Conservation (phyloP, 2,329 filamentous ascomycete genomes). For the Geosmithia flava region DNA sequence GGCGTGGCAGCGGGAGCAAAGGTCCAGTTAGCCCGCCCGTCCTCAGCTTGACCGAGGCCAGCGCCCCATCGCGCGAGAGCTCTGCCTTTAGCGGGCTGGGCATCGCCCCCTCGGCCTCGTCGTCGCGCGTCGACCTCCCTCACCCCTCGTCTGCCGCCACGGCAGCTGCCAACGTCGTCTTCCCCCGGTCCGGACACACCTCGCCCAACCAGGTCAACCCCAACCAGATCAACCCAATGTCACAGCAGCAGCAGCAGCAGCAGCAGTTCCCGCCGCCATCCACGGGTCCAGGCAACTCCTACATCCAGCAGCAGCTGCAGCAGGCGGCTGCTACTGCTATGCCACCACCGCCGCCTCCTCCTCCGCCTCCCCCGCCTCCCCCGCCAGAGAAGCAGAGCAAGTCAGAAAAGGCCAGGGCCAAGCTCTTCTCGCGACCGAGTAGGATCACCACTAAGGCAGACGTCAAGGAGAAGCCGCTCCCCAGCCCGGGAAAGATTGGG, state of each 20-base stretch:
- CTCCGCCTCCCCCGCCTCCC: conserved; percentile 23
- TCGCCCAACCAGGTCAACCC: conserved; percentile 31
- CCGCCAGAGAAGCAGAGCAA: conserved; percentile 45
- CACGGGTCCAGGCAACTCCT: background rate
- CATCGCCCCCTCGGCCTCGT: conserved; percentile 45
- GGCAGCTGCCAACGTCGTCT: conserved; percentile 56
- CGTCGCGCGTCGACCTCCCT: conserved; percentile 32
- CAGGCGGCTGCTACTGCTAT: background rate
- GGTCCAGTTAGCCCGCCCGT: conserved; percentile 48
- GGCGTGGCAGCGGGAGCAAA: conserved; percentile 30
- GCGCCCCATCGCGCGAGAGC: conserved; percentile 42
- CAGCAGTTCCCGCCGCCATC: conserved; percentile 15
- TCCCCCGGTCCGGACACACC: conserved; percentile 48
- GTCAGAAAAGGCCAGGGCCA: conserved; percentile 65
- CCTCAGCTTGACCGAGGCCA: conserved; percentile 53
- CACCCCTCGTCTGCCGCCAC: conserved; percentile 51
- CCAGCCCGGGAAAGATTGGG: conserved; percentile 61
- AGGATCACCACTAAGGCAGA: conserved; percentile 64
- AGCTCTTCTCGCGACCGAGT: conserved; percentile 67
- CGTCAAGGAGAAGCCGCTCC: conserved; percentile 50
- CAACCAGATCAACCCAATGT: conserved; percentile 19
- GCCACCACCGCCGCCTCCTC: conserved; percentile 13
- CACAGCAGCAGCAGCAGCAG: too few species aligned
- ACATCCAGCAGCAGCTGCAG: background rate
- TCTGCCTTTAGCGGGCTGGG: conserved; percentile 39